Conservation (phyloP, 805 yeast genomes). For the Zygotorulaspora sp. region DNA sequence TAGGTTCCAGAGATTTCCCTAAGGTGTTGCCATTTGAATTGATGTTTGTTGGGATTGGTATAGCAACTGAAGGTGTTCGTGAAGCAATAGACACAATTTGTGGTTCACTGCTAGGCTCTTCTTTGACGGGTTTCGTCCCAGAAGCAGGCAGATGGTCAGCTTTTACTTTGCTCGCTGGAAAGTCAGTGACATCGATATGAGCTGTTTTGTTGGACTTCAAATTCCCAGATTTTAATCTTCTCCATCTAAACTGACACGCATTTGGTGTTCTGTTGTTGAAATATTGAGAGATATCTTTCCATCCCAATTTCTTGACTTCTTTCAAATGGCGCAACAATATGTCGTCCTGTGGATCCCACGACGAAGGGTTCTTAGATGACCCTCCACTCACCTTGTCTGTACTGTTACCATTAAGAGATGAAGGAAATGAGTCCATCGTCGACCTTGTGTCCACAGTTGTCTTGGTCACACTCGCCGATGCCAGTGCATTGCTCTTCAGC, state of each 20-base stretch:
- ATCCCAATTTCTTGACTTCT: slow-evolving; percentile 78
- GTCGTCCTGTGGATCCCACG: slow-evolving; percentile 82
- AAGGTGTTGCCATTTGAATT: not conserved
- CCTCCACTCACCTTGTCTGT: slow-evolving; percentile 3
- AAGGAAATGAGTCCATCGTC: slow-evolving; percentile 4
- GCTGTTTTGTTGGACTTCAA: slow-evolving; percentile 36
- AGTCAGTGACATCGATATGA: slow-evolving; percentile 19
- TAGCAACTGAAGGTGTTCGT: not conserved
- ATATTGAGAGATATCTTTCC: slow-evolving; percentile 82
- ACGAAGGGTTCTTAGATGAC: slow-evolving; percentile 41
- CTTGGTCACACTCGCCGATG: slow-evolving; percentile 11
- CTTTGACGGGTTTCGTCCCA: not conserved
- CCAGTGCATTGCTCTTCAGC: slow-evolving; percentile 22
- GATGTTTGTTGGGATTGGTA: not conserved
- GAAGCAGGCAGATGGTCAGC: not conserved
- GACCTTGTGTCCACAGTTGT: slow-evolving; percentile 14
- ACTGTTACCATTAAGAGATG: not conserved
- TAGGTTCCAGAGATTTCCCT: not conserved
- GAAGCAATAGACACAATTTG: not conserved
- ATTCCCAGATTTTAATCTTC: slow-evolving; percentile 53
- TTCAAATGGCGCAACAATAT: slow-evolving; percentile 65
- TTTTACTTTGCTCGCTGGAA: slow-evolving; percentile 14
- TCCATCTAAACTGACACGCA: slow-evolving; percentile 88
- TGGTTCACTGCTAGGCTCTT: not conserved
- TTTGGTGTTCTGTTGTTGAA: slow-evolving; percentile 80